Evolutionary conservation across 441 rosid genomes (phyloP), one percentile per base, ranked within the genome.

Genomic region (Aleurites moluccanus): DNA sequence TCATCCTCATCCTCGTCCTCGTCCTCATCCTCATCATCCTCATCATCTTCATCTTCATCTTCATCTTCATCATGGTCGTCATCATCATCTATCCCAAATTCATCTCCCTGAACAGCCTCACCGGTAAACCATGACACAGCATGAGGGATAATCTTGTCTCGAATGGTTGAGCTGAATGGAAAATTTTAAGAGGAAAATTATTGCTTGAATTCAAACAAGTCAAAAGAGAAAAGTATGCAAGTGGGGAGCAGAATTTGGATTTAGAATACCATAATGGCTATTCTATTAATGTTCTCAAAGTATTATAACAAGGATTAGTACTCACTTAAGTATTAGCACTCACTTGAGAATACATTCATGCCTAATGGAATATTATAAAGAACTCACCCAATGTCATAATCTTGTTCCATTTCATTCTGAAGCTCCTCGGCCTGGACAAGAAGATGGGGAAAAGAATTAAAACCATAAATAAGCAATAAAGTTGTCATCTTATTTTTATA

Each of bases 71-170:
- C 92, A 0, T 86, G 92, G 0, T 89, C 92, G 0, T 86, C 95
- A 2, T 88, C 97, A 60, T 89, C 92, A 9, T 86, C 90, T 42
- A 83, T 79, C 27, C 82, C 92, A 52, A 88, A 78, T 30, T 87
- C 93, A 44, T 88, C 92, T 4, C 83, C 95, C 56, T 82, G 85
- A 67, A 85, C 80, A 49, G 94, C 96, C 79, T 92, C 99, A 30
- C 98, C 98, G 0, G 97, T 92, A 77, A 82, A 94, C 97, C 97
- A 94, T 66, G 93, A 90, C 40, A 92, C 93, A 28, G 97, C 94
- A 78, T 90, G 97, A 5, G 98, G 94, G 55, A 92, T 91, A 40
- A 94, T 88, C 85, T 92, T 87, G 81, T 92, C 97, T 63, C 91
- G 88, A 73, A 94, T 90, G 45, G 95, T 90, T 40, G 94, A 88